Evolutionary conservation across 163 green algal species (phyloP).

Genomic region (Scenedesmus sp.): DNA sequence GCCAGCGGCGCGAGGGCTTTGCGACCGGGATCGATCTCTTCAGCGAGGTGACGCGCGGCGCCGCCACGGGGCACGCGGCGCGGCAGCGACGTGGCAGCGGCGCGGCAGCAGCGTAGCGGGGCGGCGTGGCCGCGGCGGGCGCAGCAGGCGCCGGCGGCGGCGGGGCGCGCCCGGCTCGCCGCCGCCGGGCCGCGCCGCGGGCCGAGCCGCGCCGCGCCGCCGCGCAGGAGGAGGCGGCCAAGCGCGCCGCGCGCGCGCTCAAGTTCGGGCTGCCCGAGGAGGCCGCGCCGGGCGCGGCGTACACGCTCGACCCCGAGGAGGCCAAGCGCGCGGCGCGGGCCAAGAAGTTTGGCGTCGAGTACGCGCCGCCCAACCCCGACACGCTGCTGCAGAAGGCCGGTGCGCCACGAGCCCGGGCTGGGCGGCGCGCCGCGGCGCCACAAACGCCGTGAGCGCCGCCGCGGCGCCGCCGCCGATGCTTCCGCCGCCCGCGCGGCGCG

Average conservation of each 20-base stretch:
- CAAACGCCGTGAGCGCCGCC: too few relatives aligned
- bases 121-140: too few relatives aligned
- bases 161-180: not conserved
- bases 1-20: slow-evolving; percentile 58
- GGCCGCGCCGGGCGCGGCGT: not conserved
- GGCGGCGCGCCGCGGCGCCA: too few relatives aligned
- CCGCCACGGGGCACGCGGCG: not conserved
- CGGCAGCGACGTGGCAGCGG: not conserved
- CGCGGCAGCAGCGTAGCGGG: too few relatives aligned
- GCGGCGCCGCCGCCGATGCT: not conserved
- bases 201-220: not conserved
- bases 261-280: slow-evolving; percentile 37
- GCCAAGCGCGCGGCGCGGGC: slow-evolving; percentile 36
- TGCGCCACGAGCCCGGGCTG: too few relatives aligned
- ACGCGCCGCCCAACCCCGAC: slow-evolving; percentile 32
- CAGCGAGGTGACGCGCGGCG: slow-evolving; percentile 42
- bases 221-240: slow-evolving; percentile 71
- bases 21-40: slow-evolving; percentile 79
- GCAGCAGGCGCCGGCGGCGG: too few relatives aligned
- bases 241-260: slow-evolving; percentile 65
- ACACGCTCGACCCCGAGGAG: slow-evolving; percentile 23
- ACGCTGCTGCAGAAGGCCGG: slow-evolving; percentile 34
- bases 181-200: too few relatives aligned
- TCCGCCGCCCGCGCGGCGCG: not conserved
- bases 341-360: slow-evolving; percentile 58